These are phyloP conservation scores for Aspergillus sp. DNA, from an alignment of 2,329 filamentous ascomycete species.

Conservation along the genomic window DNA sequence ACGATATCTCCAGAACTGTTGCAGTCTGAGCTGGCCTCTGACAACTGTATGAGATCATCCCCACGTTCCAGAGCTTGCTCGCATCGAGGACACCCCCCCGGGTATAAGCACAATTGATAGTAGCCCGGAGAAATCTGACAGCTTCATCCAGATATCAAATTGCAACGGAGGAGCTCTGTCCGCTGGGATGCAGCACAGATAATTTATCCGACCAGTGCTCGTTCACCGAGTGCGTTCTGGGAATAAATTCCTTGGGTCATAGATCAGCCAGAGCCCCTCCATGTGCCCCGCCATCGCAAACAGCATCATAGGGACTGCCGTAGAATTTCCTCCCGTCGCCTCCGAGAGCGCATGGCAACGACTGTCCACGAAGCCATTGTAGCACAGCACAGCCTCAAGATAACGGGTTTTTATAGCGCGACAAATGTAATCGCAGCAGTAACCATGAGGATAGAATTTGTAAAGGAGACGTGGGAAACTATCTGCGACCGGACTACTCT, in stretches of 20 bases:
- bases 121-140: background rate
- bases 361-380: background rate
- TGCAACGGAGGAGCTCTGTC: background rate
- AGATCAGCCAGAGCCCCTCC: slow-evolving; percentile 23
- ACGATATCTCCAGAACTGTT: background rate
- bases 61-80: background rate
- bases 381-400: background rate
- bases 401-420: background rate
- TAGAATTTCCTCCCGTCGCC: background rate
- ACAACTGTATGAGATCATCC: background rate
- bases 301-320: background rate
- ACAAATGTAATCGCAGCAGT: background rate
- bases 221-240: slow-evolving; percentile 25
- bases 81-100: background rate
- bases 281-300: slow-evolving; percentile 25
- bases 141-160: background rate
- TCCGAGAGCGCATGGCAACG: background rate
- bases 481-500: slow-evolving; percentile 39
- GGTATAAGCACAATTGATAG: background rate
- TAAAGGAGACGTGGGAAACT: slow-evolving; percentile 4
- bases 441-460: background rate
- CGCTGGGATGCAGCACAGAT: background rate
- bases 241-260: slow-evolving; percentile 16
- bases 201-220: slow-evolving; percentile 16
- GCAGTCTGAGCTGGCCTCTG: background rate